Evolutionary conservation across 2,329 filamentous ascomycete species (phyloP).

Genomic region (Daldinia sp.): DNA sequence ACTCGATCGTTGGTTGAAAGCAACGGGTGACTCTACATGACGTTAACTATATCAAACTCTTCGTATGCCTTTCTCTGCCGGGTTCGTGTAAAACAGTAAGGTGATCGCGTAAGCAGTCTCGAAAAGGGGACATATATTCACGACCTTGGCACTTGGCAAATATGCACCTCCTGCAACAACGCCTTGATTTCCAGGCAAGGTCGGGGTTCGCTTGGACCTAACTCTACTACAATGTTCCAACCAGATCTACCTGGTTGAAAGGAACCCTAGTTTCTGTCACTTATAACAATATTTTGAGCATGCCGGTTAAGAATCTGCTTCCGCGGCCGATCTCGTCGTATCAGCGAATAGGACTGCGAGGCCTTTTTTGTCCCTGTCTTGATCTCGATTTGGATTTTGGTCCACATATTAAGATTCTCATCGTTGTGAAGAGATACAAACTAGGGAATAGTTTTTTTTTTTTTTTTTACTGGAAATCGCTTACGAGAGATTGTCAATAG

Average conservation of each 20-base stretch:
- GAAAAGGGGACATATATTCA: neutral
- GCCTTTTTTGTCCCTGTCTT: neutral
- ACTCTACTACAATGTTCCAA: neutral
- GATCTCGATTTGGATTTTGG: slow-evolving; percentile 3
- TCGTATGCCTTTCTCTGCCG: too few species aligned
- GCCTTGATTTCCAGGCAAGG: neutral
- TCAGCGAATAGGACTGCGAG: neutral
- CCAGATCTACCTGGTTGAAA: neutral
- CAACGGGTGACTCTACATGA: neutral
- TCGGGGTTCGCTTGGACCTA: neutral
- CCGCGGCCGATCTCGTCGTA: slow-evolving; percentile 3
- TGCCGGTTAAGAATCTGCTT: slow-evolving; percentile 7
- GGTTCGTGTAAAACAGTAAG: too few species aligned
- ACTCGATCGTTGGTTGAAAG: neutral
- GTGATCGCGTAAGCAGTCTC: neutral
- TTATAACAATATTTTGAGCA: slow-evolving; percentile 3
- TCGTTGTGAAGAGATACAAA: neutral
- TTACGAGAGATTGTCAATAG: slow-evolving; percentile 1
- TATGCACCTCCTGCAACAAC: neutral
- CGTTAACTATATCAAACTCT: neutral
- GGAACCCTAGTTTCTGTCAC: neutral
- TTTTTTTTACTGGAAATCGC: neutral
- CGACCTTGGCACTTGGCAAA: neutral
- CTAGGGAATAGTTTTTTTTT: neutral
- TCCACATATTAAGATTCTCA: neutral